Evolutionary conservation across 805 yeast genomes (phyloP).

Genomic region (Cyberlindnera mrakii): DNA sequence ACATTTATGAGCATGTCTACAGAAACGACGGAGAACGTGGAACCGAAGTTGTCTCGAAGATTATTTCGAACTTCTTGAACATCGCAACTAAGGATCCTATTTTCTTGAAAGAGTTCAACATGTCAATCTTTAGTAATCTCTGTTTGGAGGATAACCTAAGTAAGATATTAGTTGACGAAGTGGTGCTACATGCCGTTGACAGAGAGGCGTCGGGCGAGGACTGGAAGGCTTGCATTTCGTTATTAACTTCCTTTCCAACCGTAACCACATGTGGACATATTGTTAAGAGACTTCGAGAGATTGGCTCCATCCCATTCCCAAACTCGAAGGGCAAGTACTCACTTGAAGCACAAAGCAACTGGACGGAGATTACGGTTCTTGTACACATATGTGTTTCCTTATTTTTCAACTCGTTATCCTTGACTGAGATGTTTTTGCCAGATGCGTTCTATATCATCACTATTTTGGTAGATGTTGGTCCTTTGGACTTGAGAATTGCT

Average conservation of each 20-base stretch:
- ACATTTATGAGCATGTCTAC: conserved; percentile 54
- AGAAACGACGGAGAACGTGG: conserved; percentile 52
- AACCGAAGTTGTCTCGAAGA: conserved; percentile 49
- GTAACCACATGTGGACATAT: conserved; percentile 66
- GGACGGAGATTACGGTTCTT: conserved; percentile 69
- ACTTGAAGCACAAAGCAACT: conserved; percentile 47
- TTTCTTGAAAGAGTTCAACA: conserved; percentile 47
- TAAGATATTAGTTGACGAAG: conserved; percentile 60
- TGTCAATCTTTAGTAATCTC: conserved; percentile 62
- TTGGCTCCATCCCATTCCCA: conserved; percentile 46
- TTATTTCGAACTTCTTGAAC: conserved; percentile 57
- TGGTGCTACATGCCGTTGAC: conserved; percentile 67
- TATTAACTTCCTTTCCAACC: conserved; percentile 63
- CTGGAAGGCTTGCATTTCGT: conserved; percentile 57
- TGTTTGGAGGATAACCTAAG: conserved; percentile 56
- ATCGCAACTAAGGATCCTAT: conserved; percentile 45
- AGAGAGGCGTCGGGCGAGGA: conserved; percentile 69
- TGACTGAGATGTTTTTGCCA: conserved; percentile 60
- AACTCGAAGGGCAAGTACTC: conserved; percentile 34
- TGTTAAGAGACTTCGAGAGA: conserved; percentile 47
- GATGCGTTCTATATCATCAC: conserved; percentile 67
- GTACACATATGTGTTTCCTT: conserved; percentile 57
- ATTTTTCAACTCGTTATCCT: conserved; percentile 62
- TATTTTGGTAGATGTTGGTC: conserved; percentile 46
- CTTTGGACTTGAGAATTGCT: conserved; percentile 48